Evolutionary conservation across 2,329 filamentous ascomycete species (phyloP).

Genomic region (Aspergillus aculeatinus): DNA sequence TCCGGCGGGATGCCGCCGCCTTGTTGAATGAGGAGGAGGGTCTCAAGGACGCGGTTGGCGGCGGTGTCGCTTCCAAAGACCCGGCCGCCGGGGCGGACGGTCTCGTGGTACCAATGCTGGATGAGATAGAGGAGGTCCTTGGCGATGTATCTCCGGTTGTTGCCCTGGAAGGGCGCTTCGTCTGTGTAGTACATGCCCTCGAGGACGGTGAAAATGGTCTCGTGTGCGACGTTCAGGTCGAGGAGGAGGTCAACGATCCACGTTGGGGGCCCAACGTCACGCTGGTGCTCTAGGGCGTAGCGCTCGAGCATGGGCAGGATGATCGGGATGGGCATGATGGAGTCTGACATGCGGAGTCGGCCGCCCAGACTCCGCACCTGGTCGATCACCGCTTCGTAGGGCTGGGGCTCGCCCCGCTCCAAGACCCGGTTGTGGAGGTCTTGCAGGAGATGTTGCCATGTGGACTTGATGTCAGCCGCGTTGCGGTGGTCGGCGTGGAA

Average conservation of each 20-base stretch:
- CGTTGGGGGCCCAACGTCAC: conserved; percentile 47
- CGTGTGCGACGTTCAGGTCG: conserved; percentile 60
- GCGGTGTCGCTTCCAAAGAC: conserved; percentile 63
- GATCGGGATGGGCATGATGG: conserved; percentile 54
- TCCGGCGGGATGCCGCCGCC: conserved; percentile 43
- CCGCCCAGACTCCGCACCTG: conserved; percentile 58
- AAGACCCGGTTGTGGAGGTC: conserved; percentile 62
- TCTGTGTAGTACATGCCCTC: conserved; percentile 68
- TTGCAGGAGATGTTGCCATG: conserved; percentile 80
- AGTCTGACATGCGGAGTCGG: conserved; percentile 57
- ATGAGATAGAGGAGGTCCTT: conserved; percentile 63
- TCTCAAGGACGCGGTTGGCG: conserved; percentile 49
- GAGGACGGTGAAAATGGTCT: conserved; percentile 61
- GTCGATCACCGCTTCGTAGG: conserved; percentile 52
- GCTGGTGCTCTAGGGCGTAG: conserved; percentile 53
- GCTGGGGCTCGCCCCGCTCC: conserved; percentile 41
- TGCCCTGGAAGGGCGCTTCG: conserved; percentile 62
- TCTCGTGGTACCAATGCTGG: conserved; percentile 60
- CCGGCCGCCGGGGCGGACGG: conserved; percentile 53
- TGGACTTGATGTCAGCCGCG: conserved; percentile 75
- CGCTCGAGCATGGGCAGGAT: conserved; percentile 58
- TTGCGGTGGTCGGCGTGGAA: conserved; percentile 89
- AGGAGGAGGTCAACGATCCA: conserved; percentile 68
- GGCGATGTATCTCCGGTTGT: conserved; percentile 57
- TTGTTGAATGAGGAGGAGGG: conserved; percentile 47